A percentile compares a stretch with the other conserved stretches of the same genome.
These are phyloP conservation scores for Diaporthe sp. DNA, from an alignment of 2,329 filamentous ascomycete genomes.

Conservation along the genomic window DNA sequence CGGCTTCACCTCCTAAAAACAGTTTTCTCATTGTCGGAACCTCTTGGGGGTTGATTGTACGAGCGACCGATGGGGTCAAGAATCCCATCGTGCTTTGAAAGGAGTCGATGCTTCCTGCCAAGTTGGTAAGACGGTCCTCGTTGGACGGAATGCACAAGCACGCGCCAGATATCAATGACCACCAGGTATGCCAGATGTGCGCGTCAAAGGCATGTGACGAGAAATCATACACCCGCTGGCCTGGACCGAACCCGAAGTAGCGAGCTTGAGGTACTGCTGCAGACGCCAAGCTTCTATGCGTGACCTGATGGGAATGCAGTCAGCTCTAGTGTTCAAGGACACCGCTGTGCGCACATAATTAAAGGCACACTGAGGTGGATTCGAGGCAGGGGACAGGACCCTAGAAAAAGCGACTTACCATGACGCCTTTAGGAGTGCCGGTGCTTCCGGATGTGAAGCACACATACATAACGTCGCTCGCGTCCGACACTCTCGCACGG, in stretches of 20 bases:
- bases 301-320: no score
- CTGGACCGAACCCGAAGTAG: conserved; percentile 36
- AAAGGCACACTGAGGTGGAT: no score
- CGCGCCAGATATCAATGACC: conserved; percentile 40
- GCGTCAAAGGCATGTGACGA: conserved; percentile 46
- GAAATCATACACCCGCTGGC: conserved; percentile 46
- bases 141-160: conserved; percentile 51
- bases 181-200: conserved; percentile 38
- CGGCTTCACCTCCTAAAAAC: conserved; percentile 58
- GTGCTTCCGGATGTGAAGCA: conserved; percentile 68
- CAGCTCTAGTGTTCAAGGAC: no score
- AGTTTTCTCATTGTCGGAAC: conserved; percentile 24
- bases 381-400: no score
- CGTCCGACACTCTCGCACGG: not conserved
- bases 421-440: conserved; percentile 62
- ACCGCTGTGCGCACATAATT: no score
- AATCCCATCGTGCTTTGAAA: conserved; percentile 34
- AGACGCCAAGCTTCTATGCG: conserved; percentile 34
- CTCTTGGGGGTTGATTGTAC: conserved; percentile 18
- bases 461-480: conserved; percentile 37
- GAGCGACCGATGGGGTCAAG: conserved; percentile 27
- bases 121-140: conserved; percentile 48
- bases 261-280: conserved; percentile 37
- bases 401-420: conserved; percentile 42
- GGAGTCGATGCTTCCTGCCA: conserved; percentile 38